These are phyloP conservation scores for Penicillium mononematosum DNA, from an alignment of 495 filamentous ascomycete species.

Conservation along the genomic window DNA sequence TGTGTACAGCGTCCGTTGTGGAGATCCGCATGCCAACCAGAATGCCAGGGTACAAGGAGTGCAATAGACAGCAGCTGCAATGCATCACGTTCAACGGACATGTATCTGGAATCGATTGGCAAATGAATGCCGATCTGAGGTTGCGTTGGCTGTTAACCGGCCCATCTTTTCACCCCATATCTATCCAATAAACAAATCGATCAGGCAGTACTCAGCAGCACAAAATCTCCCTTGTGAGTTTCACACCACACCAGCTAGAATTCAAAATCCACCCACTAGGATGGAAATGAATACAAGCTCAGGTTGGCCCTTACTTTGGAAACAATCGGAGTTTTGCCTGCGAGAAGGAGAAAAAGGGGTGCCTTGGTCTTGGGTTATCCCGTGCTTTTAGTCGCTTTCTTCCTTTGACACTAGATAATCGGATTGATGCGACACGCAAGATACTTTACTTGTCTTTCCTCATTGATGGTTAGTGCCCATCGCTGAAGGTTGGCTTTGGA, in stretches of 20 bases:
- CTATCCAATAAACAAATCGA: neutral
- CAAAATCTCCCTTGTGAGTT: conserved; percentile 8
- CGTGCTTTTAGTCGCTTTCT: conserved; percentile 24
- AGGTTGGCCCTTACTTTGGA: conserved; percentile 22
- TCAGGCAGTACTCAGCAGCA: conserved; percentile 8
- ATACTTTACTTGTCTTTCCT: conserved; percentile 22
- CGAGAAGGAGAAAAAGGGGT: conserved; percentile 19
- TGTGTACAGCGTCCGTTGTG: neutral
- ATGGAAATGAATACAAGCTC: conserved; percentile 20
- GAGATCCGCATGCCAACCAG: neutral
- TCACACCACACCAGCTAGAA: conserved; percentile 14
- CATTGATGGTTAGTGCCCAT: conserved; percentile 20
- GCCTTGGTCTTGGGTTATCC: conserved; percentile 21
- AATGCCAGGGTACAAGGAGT: neutral
- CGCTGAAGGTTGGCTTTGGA: too few relatives aligned
- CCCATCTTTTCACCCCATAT: neutral
- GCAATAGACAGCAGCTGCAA: neutral
- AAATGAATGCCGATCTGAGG: neutral
- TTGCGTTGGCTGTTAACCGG: neutral
- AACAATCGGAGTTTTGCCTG: conserved; percentile 20
- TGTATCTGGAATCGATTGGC: neutral
- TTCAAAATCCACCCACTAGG: conserved; percentile 19
- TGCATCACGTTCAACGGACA: neutral
- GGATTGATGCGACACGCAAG: conserved; percentile 20
- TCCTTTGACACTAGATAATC: conserved; percentile 19